Evolutionary conservation across 108 stramenopile genomes (phyloP).

Genomic region (Nitzschia sp.): DNA sequence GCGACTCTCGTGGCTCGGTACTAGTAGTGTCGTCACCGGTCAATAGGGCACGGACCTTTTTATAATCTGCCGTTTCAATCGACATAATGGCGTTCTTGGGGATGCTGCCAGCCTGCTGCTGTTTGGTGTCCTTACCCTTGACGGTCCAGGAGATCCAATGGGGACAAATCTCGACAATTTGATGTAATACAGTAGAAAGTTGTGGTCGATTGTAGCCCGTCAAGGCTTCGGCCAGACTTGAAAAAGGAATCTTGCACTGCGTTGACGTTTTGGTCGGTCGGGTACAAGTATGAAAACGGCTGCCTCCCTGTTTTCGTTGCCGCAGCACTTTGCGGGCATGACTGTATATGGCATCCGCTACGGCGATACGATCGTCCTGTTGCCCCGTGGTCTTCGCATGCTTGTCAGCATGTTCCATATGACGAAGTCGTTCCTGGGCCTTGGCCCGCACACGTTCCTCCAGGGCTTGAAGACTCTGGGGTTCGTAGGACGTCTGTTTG

Average conservation of each 20-base stretch:
- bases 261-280: neutral
- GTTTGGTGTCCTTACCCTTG: neutral
- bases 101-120: neutral
- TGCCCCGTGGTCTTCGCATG: constrained; percentile 4
- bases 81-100: constrained; percentile 4
- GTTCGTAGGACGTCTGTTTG: neutral
- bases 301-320: neutral
- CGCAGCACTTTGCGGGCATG: constrained; percentile 17
- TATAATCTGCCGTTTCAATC: constrained; percentile 24
- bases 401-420: neutral
- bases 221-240: neutral
- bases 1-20: neutral
- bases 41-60: constrained; percentile 15
- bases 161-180: neutral
- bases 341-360: constrained; percentile 26
- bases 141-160: neutral
- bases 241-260: neutral
- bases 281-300: neutral
- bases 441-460: constrained; percentile 28
- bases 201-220: neutral
- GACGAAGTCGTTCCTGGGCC: constrained; percentile 16
- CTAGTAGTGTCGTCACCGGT: neutral
- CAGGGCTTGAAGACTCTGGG: constrained; percentile 3
- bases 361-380: constrained; percentile 14
- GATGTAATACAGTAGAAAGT: neutral